Evolutionary conservation across 2,329 filamentous ascomycete genomes (phyloP).

Genomic region (Diaporthe sp.): DNA sequence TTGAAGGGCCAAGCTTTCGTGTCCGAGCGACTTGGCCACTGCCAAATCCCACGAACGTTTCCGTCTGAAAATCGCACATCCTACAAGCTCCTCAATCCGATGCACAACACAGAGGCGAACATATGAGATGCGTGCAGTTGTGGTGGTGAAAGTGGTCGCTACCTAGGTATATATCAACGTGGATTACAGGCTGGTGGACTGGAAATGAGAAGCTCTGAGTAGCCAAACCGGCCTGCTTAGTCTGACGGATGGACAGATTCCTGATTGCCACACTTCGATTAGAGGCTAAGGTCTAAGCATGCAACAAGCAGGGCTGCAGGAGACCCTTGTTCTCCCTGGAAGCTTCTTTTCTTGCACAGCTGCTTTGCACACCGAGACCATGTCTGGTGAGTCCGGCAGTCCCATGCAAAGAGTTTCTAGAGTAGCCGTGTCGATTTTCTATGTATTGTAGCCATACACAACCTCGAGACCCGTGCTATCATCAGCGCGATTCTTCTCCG

Average conservation of each 20-base stretch:
- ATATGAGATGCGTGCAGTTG: no score
- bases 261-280: not conserved
- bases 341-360: not conserved
- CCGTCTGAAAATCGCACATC: not conserved
- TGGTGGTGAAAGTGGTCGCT: no score
- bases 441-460: not conserved
- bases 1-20: no score
- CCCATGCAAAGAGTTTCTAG: no score
- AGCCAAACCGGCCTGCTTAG: not conserved
- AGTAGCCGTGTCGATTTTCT: not conserved
- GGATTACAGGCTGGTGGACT: not conserved
- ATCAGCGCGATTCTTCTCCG: slow-evolving; percentile 9
- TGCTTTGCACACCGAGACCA: not conserved
- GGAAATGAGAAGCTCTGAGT: not conserved
- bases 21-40: not conserved
- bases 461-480: slow-evolving; percentile 4
- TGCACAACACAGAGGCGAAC: no score
- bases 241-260: not conserved
- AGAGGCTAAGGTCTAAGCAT: not conserved
- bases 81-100: no score
- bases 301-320: not conserved
- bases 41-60: not conserved
- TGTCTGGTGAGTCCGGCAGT: not conserved
- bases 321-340: not conserved
- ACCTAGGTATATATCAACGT: not conserved